phyloP scores from a whole-genome alignment of 1,139 yeast genomes.

The Geotrichum reessii region DNA sequence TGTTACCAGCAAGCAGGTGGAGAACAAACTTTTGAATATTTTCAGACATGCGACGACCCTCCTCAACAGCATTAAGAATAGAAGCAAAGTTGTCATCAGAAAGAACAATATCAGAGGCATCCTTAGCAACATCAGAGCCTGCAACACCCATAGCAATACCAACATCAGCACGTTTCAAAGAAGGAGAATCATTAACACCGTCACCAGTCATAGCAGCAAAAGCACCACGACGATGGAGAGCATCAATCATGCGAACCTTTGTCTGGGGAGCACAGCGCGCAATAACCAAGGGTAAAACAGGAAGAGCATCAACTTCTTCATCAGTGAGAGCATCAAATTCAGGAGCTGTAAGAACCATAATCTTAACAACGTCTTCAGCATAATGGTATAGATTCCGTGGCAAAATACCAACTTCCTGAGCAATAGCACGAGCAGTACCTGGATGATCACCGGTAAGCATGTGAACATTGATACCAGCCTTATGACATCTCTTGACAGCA shows the following conservation, averaged over 20 bases:
- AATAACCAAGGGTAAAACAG: conserved; percentile 70
- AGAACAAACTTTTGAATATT: conserved; percentile 79
- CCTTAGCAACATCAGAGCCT: conserved; percentile 79
- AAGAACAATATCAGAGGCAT: conserved; percentile 69
- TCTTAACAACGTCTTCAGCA: conserved; percentile 52
- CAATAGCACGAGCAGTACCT: conserved; percentile 75
- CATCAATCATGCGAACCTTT: conserved; percentile 78
- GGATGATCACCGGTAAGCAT: conserved; percentile 87
- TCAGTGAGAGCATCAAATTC: conserved; percentile 64
- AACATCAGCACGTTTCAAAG: conserved; percentile 72
- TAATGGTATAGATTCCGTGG: conserved; percentile 66
- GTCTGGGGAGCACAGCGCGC: conserved; percentile 86
- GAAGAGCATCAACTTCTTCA: conserved; percentile 58
- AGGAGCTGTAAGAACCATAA: conserved; percentile 71
- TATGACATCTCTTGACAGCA: conserved; percentile 63
- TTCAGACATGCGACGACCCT: conserved; percentile 75
- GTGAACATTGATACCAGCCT: conserved; percentile 74
- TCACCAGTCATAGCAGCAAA: conserved; percentile 86
- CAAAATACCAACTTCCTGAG: conserved; percentile 77
- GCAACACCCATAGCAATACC: conserved; percentile 86
- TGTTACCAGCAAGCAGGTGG: conserved; percentile 71
- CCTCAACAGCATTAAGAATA: conserved; percentile 71
- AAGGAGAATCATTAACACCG: conserved; percentile 81
- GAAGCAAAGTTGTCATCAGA: conserved; percentile 76
- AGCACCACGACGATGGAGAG: conserved; percentile 63